Conservation (phyloP, 2,329 filamentous ascomycete genomes). For the Colletotrichum kahawae region DNA sequence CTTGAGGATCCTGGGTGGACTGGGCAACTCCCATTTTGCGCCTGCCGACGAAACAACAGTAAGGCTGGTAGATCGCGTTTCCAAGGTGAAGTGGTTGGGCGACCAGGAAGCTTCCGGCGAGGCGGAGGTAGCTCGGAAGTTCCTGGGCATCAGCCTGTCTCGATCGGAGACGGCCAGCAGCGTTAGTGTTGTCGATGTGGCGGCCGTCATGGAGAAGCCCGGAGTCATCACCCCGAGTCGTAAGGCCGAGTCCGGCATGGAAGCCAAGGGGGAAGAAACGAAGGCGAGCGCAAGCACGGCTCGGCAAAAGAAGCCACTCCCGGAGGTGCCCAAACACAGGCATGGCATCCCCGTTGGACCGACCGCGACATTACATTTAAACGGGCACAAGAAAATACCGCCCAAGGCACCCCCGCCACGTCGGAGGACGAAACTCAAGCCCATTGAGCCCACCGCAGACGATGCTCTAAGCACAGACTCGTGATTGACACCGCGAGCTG, state of each 20-base stretch:
- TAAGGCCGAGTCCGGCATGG: constrained; percentile 38
- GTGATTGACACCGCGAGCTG: neutral
- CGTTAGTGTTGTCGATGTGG: constrained; percentile 79
- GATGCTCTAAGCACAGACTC: neutral
- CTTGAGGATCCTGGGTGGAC: constrained; percentile 72
- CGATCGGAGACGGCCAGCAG: constrained; percentile 71
- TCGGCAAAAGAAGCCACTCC: constrained; percentile 52
- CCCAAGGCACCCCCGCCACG: constrained; percentile 53
- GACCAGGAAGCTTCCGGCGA: constrained; percentile 43
- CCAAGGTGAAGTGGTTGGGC: constrained; percentile 72
- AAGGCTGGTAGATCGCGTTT: constrained; percentile 77
- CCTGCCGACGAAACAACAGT: constrained; percentile 82
- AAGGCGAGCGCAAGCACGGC: constrained; percentile 20
- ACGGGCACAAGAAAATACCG: constrained; percentile 45
- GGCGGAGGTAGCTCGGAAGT: constrained; percentile 58
- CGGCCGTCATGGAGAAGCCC: constrained; percentile 80
- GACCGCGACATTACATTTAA: constrained; percentile 32
- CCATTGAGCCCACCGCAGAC: constrained; percentile 3
- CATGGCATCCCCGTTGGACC: constrained; percentile 54
- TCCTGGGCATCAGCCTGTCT: constrained; percentile 75
- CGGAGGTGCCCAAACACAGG: constrained; percentile 60
- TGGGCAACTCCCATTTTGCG: constrained; percentile 75
- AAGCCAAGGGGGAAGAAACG: constrained; percentile 29
- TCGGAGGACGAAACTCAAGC: constrained; percentile 46
- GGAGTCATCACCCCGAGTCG: constrained; percentile 82